Evolutionary conservation across 148 eudicot species (phyloP).

Genomic region (Camellia sinensis): DNA sequence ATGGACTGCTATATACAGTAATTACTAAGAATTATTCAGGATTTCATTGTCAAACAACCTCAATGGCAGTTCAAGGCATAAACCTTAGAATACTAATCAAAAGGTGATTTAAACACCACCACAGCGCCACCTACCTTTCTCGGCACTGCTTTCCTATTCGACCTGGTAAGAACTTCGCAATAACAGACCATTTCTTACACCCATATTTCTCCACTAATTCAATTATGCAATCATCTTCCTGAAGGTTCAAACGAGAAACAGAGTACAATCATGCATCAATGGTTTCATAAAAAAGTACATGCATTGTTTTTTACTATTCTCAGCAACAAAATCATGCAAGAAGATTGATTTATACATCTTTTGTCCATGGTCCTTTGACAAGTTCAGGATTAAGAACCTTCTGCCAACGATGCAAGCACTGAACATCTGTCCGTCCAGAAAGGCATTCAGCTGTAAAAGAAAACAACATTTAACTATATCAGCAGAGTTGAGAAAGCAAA

Average conservation of each 20-base stretch:
- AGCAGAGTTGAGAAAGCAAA: conserved; percentile 7
- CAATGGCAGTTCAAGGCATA: neutral
- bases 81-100: neutral
- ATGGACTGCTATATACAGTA: no score
- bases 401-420: conserved; percentile 93
- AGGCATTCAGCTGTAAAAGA: conserved; percentile 59
- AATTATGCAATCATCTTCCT: conserved; percentile 78
- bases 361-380: conserved; percentile 83
- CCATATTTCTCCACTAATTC: conserved; percentile 71
- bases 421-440: conserved; percentile 77
- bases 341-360: conserved; percentile 47
- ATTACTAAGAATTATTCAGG: neutral
- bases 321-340: conserved; percentile 12
- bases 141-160: conserved; percentile 97
- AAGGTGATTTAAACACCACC: neutral
- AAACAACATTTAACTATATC: neutral
- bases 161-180: conserved; percentile 76
- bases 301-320: neutral
- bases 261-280: neutral
- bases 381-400: conserved; percentile 85
- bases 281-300: neutral
- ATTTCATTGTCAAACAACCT: neutral
- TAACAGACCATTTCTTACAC: conserved; percentile 64
- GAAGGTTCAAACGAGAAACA: conserved; percentile 16
- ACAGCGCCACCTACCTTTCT: conserved; percentile 54